These are phyloP conservation scores for Madurella fahalii DNA, from an alignment of 2,329 filamentous ascomycete genomes.

Conservation along the genomic window DNA sequence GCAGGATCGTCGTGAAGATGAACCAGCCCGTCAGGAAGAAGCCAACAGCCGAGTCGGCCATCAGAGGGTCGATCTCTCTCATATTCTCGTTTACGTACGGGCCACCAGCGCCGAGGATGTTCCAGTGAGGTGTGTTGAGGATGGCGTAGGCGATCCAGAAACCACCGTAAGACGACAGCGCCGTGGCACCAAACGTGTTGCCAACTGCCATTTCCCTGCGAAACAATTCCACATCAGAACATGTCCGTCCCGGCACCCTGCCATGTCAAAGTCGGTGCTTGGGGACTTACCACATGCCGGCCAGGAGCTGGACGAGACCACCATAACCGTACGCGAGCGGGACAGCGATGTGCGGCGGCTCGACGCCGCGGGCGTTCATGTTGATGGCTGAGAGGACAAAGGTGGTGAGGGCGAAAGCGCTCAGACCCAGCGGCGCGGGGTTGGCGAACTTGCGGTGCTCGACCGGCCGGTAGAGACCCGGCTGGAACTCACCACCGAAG, in stretches of 20 bases:
- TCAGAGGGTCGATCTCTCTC: conserved; percentile 35
- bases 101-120: conserved; percentile 45
- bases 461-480: conserved; percentile 59
- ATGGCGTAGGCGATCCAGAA: conserved; percentile 79
- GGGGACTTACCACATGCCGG: conserved; percentile 75
- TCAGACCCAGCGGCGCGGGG: conserved; percentile 71
- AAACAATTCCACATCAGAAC: conserved; percentile 7
- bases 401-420: conserved; percentile 76
- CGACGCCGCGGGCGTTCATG: conserved; percentile 58
- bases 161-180: conserved; percentile 75
- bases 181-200: conserved; percentile 81
- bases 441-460: conserved; percentile 73
- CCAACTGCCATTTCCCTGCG: conserved; percentile 81
- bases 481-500: conserved; percentile 71
- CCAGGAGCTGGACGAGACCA: conserved; percentile 71
- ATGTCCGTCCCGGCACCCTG: not conserved
- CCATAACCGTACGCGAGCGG: conserved; percentile 70
- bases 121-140: conserved; percentile 64
- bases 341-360: conserved; percentile 61
- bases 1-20: conserved; percentile 74
- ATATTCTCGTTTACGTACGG: conserved; percentile 38
- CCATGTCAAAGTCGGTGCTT: not conserved
- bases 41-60: conserved; percentile 59
- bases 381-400: conserved; percentile 76
- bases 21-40: conserved; percentile 79